Evolutionary conservation across 140 eudicot genomes (phyloP).

Genomic region (Stevia rebaudiana): DNA sequence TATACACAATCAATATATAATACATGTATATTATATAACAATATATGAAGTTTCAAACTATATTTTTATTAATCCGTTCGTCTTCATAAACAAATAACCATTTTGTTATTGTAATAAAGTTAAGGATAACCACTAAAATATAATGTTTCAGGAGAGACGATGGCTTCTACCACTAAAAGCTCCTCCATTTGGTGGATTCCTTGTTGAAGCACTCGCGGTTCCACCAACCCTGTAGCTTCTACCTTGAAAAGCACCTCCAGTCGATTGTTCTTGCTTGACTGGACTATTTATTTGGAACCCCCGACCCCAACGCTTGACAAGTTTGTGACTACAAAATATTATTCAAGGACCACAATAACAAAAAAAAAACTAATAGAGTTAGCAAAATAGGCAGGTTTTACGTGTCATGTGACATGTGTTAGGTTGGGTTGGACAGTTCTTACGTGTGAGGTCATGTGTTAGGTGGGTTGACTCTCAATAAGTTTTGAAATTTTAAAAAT

Average conservation of each 20-base stretch:
- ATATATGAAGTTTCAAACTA: background rate
- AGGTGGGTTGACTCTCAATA: background rate
- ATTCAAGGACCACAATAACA: constrained; percentile 30
- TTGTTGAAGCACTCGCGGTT: constrained; percentile 3
- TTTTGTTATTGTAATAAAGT: background rate
- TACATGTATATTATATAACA: background rate
- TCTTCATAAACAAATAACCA: background rate
- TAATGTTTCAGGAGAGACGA: constrained; percentile 22
- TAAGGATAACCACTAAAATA: background rate
- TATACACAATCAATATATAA: background rate
- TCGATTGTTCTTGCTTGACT: constrained; percentile 17
- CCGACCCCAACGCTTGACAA: constrained; percentile 49
- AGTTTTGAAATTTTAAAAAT: background rate
- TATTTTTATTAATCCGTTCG: background rate
- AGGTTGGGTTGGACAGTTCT: too few species aligned
- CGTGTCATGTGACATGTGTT: background rate
- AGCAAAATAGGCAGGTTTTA: too few species aligned
- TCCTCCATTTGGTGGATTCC: constrained; percentile 17
- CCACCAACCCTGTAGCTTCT: constrained; percentile 42
- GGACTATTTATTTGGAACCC: constrained; percentile 55
- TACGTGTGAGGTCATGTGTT: too few species aligned
- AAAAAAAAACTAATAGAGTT: background rate
- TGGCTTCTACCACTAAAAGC: constrained; percentile 37
- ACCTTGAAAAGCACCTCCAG: constrained; percentile 42
- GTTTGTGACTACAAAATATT: constrained; percentile 42